These are phyloP conservation scores for Delphinella strobiligena DNA, from an alignment of 2,329 filamentous ascomycete species.

Conservation along the genomic window DNA sequence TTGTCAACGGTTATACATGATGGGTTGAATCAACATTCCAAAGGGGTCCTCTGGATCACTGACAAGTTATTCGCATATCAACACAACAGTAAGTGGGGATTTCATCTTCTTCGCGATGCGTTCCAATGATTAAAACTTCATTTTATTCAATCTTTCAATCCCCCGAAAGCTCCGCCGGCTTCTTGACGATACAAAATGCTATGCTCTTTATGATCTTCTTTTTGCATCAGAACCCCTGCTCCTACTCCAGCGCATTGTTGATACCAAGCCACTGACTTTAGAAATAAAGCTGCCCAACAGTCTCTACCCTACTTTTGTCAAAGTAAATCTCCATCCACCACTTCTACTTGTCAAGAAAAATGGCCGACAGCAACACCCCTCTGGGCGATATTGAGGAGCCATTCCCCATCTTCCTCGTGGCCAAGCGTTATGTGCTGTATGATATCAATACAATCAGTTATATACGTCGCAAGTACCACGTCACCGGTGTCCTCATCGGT, in stretches of 20 bases:
- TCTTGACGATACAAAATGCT: constrained; percentile 42
- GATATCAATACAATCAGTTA: constrained; percentile 68
- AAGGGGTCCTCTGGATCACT: background rate
- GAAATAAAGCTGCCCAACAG: no score
- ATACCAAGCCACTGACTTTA: no score
- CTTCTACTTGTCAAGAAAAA: constrained; percentile 10
- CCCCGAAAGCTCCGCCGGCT: constrained; percentile 47
- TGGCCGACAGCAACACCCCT: constrained; percentile 23
- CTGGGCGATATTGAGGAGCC: constrained; percentile 40
- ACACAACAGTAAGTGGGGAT: background rate
- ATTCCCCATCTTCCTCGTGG: constrained; percentile 70
- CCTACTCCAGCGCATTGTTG: no score
- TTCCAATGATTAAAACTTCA: constrained; percentile 45
- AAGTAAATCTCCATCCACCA: no score
- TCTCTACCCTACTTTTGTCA: no score
- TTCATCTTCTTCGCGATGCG: background rate
- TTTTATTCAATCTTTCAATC: constrained; percentile 66
- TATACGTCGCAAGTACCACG: constrained; percentile 67
- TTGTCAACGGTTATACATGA: background rate
- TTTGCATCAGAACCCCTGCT: background rate
- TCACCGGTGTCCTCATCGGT: constrained; percentile 76
- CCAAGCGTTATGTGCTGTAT: constrained; percentile 78
- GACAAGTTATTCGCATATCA: background rate
- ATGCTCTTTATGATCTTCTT: constrained; percentile 27
- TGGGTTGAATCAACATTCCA: constrained; percentile 8